A percentile compares a stretch with the other conserved stretches of the same genome.
Conservation (phyloP, 495 filamentous ascomycete species). For the Hypoxylon lienhwacheense region DNA sequence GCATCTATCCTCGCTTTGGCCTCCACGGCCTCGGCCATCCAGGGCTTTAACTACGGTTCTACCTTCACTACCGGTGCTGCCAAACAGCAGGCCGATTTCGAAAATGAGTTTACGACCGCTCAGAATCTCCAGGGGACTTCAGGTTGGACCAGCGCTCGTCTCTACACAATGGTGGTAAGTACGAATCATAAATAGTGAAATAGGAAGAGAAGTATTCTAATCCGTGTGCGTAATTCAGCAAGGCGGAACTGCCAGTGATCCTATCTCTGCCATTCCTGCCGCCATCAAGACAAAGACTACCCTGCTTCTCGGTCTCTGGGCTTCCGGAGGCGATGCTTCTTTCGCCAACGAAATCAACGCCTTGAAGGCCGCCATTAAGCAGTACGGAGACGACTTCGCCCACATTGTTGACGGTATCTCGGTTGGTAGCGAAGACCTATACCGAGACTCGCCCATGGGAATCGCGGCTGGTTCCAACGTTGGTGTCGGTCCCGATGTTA, state of each 20-base stretch:
- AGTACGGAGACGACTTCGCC: slow-evolving; percentile 64
- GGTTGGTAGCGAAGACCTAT: slow-evolving; percentile 87
- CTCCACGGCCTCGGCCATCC: slow-evolving; percentile 41
- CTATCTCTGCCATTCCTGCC: slow-evolving; percentile 72
- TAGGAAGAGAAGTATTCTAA: slow-evolving; percentile 7
- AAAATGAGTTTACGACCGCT: slow-evolving; percentile 69
- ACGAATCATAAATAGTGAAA: too few relatives aligned
- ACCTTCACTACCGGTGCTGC: slow-evolving; percentile 61
- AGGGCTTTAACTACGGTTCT: slow-evolving; percentile 85
- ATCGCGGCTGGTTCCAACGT: slow-evolving; percentile 45
- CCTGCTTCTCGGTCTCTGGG: slow-evolving; percentile 79
- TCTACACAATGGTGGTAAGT: slow-evolving; percentile 56
- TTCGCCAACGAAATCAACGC: slow-evolving; percentile 72
- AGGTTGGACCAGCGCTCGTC: slow-evolving; percentile 72
- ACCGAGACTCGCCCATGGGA: slow-evolving; percentile 69
- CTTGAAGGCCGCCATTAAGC: slow-evolving; percentile 61
- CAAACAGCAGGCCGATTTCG: slow-evolving; percentile 68
- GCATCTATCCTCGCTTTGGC: slow-evolving; percentile 39
- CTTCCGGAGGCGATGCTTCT: slow-evolving; percentile 63
- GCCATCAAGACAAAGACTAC: slow-evolving; percentile 72
- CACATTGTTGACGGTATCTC: slow-evolving; percentile 79
- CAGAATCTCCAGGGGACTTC: slow-evolving; percentile 67
- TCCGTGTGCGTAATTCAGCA: slow-evolving; percentile 36
- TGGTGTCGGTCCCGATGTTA: slow-evolving; percentile 58
- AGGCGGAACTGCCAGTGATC: slow-evolving; percentile 57